These are phyloP conservation scores for Venturiaceae sp. DNA, from an alignment of 2,329 filamentous ascomycete genomes.

Conservation along the genomic window DNA sequence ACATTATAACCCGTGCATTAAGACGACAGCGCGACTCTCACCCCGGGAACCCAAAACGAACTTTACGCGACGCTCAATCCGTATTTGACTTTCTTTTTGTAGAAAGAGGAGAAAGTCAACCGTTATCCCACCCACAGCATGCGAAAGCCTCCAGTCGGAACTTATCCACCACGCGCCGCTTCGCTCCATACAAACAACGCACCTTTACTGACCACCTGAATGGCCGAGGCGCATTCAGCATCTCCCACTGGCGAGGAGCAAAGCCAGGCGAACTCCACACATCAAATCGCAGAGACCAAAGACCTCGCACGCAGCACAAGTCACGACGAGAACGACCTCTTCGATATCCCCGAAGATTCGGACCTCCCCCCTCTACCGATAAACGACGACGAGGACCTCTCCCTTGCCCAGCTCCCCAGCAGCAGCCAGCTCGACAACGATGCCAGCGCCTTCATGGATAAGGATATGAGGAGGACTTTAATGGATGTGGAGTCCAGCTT, in stretches of 20 bases:
- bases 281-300: no score
- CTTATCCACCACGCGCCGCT: neutral
- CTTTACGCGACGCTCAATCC: neutral
- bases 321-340: neutral
- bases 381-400: constrained; percentile 12
- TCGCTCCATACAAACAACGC: neutral
- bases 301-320: no score
- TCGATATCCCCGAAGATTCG: constrained; percentile 15
- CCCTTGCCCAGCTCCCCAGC: neutral
- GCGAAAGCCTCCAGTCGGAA: neutral
- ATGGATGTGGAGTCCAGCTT: constrained; percentile 57
- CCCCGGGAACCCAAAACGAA: neutral
- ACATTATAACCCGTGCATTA: neutral
- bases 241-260: neutral
- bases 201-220: neutral
- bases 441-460: constrained; percentile 36
- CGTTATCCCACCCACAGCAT: neutral
- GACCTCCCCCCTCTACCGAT: constrained; percentile 30
- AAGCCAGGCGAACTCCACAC: neutral
- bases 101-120: neutral
- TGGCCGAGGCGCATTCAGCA: neutral
- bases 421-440: constrained; percentile 14
- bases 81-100: neutral
- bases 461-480: constrained; percentile 48
- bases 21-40: neutral